Conservation (phyloP, 176 grass and related monocot species). For the Juncus effusus region DNA sequence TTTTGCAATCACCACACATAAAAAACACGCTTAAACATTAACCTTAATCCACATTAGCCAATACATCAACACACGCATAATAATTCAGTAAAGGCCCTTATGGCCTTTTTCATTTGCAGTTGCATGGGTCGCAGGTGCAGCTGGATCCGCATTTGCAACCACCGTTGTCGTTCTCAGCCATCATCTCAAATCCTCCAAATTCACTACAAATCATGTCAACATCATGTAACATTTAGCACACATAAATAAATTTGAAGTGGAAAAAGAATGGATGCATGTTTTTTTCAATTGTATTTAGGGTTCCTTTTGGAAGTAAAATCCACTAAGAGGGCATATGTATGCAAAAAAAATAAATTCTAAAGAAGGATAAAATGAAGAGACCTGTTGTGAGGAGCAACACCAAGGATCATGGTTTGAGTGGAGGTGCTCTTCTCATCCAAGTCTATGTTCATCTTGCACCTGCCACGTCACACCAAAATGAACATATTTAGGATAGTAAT, state of each 20-base stretch:
- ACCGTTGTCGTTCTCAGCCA: slow-evolving; percentile 8
- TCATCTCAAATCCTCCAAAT: slow-evolving; percentile 31
- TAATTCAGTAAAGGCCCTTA: not conserved
- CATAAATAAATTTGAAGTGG: no score
- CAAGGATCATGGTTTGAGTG: slow-evolving; percentile 29
- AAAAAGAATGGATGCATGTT: no score
- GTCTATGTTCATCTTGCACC: slow-evolving; percentile 42
- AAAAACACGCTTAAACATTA: not conserved
- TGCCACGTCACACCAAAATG: slow-evolving; percentile 13
- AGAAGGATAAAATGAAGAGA: not conserved
- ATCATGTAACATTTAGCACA: no score
- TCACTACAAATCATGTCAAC: slow-evolving; percentile 8
- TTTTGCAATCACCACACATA: not conserved
- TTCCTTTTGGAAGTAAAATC: no score
- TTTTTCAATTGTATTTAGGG: no score
- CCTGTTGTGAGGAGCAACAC: slow-evolving; percentile 31
- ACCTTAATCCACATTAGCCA: not conserved
- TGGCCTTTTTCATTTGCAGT: slow-evolving; percentile 14
- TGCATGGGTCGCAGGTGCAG: slow-evolving; percentile 30
- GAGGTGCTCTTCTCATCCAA: slow-evolving; percentile 33
- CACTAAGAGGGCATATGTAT: not conserved
- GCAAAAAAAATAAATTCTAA: not conserved
- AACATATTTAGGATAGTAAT: no score
- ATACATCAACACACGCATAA: no score
- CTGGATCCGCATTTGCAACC: slow-evolving; percentile 38